These are phyloP conservation scores for Penicillium griseofulvum DNA, from an alignment of 2,329 filamentous ascomycete species.

Conservation along the genomic window DNA sequence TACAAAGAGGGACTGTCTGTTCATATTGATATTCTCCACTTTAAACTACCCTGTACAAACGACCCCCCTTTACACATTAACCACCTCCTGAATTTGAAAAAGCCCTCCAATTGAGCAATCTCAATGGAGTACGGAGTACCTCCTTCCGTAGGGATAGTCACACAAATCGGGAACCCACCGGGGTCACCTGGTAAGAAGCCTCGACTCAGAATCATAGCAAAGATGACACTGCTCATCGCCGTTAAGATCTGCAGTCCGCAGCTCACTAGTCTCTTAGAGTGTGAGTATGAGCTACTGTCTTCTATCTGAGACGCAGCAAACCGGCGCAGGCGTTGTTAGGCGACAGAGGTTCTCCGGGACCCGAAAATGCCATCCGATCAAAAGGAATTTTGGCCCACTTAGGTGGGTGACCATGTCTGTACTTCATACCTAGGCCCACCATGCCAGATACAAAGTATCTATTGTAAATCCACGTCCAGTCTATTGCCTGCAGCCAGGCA, in stretches of 20 bases:
- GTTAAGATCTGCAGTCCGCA: constrained; percentile 43
- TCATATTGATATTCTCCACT: not conserved
- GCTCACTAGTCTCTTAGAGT: constrained; percentile 29
- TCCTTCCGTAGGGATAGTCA: constrained; percentile 49
- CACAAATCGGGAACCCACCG: constrained; percentile 55
- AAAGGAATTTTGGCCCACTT: constrained; percentile 41
- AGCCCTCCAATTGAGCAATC: constrained; percentile 29
- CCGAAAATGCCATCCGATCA: constrained; percentile 49
- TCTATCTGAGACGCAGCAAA: constrained; percentile 45
- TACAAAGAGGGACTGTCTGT: not conserved
- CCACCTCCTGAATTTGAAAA: constrained; percentile 13
- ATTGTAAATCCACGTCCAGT: constrained; percentile 37
- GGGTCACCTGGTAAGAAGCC: constrained; percentile 50
- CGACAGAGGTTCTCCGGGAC: constrained; percentile 30
- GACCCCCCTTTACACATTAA: constrained; percentile 8
- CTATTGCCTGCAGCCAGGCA: constrained; percentile 32
- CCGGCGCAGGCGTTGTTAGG: constrained; percentile 42
- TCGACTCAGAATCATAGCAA: constrained; percentile 57
- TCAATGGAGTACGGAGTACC: constrained; percentile 40
- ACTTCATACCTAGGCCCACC: constrained; percentile 42
- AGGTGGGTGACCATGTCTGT: constrained; percentile 46
- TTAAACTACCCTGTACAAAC: not conserved
- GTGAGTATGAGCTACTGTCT: constrained; percentile 29
- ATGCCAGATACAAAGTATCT: constrained; percentile 47
- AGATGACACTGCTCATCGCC: constrained; percentile 51